Evolutionary conservation across 768 basidiomycete genomes (phyloP), one percentile per base, ranked within the genome.

Genomic region (Boletus rubroflammeus): DNA sequence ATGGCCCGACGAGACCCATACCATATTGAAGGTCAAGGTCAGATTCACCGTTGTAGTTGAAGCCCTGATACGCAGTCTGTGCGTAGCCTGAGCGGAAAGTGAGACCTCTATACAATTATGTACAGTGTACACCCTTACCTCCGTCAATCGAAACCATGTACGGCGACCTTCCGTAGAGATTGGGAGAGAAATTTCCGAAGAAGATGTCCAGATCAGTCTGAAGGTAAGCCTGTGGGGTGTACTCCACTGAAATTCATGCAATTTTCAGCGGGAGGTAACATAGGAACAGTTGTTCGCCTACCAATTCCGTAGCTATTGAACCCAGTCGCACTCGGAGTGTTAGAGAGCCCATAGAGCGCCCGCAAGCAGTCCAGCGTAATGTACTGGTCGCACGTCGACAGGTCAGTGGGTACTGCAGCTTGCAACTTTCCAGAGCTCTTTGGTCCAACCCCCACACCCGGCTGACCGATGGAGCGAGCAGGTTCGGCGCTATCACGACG

Each of bases 221-320:
- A 29, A 68, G 57, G 56, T 65, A 70, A 45, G 67, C 62, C 50
- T 73, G 44, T n/a, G 71, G 71, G 8, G 69, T 69, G 41, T 61
- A 73, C 47, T 72, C 71, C 48, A 70, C 69, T 69, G 32, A 1
- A 26, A 25, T 21, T 38, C 10, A 3, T 6, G 29, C 17, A 8
- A 26, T 7, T 36, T 3, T 50, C 36, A 50, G 13, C n/a, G 8
- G 17, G 34, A 39, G 11, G 47, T 25, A 48, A 8, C 38, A 13
- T 19, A 5, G n/a, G 26, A 47, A 6, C 15, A 54, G 34, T 29
- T 6, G 13, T 41, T 13, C 50, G 28, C 54, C 47, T 21, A 68
- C 67, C 65, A 19, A 72, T 64, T 31, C 71, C 69, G 35, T 54
- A 70, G 50, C 55, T 67, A 42, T 71, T 71, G 13, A 40, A 47